Conservation (phyloP, 352 stramenopile species). For the Phytophthora europaea region DNA sequence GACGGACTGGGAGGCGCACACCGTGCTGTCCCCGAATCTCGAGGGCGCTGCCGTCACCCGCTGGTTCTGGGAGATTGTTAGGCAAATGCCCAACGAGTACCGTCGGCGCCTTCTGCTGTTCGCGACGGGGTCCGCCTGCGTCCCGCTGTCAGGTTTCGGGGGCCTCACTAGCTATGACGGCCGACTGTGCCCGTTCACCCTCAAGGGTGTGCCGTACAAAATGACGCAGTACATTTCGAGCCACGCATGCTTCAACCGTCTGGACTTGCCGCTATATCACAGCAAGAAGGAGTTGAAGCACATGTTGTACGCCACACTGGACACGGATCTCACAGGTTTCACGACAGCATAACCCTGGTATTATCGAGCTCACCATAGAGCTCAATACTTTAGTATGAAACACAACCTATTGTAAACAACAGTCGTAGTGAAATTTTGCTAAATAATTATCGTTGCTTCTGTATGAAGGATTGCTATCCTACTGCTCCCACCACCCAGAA, state of each 20-base stretch:
- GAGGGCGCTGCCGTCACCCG: slow-evolving; percentile 40
- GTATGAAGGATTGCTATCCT: neutral
- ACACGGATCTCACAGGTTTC: slow-evolving; percentile 78
- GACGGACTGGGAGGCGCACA: slow-evolving; percentile 95
- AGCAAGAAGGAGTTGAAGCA: slow-evolving; percentile 86
- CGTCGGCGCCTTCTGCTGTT: slow-evolving; percentile 82
- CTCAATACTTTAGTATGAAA: slow-evolving; percentile 1
- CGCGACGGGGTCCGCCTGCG: slow-evolving; percentile 81
- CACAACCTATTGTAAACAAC: slow-evolving; percentile 13
- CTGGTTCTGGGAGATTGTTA: slow-evolving; percentile 98
- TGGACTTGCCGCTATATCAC: slow-evolving; percentile 96
- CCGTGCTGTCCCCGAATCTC: slow-evolving; percentile 63
- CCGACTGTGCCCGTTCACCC: slow-evolving; percentile 76
- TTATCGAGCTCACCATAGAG: neutral
- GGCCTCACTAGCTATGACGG: slow-evolving; percentile 87
- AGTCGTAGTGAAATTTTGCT: slow-evolving; percentile 5
- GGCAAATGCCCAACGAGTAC: slow-evolving; percentile 86
- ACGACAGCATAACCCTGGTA: slow-evolving; percentile 56
- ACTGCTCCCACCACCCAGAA: too few relatives aligned
- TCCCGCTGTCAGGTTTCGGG: slow-evolving; percentile 78
- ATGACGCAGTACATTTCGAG: slow-evolving; percentile 74
- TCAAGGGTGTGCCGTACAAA: slow-evolving; percentile 62
- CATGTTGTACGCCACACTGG: slow-evolving; percentile 69
- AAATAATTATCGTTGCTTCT: slow-evolving; percentile 10
- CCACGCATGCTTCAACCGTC: slow-evolving; percentile 87